Evolutionary conservation across 352 stramenopile species (phyloP).

Genomic region (Labyrinthula sp.): DNA sequence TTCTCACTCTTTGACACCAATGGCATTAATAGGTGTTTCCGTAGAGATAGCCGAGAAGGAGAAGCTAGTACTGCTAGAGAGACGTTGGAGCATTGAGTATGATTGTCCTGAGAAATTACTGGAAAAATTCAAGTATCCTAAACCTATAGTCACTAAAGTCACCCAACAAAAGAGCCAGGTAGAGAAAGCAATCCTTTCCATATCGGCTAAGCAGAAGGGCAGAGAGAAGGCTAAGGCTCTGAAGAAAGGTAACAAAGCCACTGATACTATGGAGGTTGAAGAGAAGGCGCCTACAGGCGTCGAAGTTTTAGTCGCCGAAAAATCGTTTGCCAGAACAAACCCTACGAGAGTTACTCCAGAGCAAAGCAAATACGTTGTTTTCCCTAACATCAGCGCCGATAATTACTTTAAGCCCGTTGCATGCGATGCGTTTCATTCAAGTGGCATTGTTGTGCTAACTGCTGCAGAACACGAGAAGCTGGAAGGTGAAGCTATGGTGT

Average conservation of each 20-base stretch:
- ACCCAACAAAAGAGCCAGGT: constrained; percentile 95
- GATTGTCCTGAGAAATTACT: constrained; percentile 76
- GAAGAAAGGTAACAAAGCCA: constrained; percentile 12
- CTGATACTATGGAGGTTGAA: constrained; percentile 20
- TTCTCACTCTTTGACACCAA: constrained; percentile 81
- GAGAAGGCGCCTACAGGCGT: neutral
- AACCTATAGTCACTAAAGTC: constrained; percentile 93
- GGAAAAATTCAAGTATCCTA: constrained; percentile 85
- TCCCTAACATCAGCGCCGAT: constrained; percentile 4
- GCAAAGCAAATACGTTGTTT: constrained; percentile 21
- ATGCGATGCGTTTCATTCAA: neutral
- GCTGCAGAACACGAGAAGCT: constrained; percentile 6
- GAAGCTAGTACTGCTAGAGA: constrained; percentile 54
- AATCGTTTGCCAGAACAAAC: constrained; percentile 19
- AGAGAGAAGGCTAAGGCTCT: constrained; percentile 38
- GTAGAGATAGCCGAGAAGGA: constrained; percentile 80
- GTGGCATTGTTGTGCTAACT: constrained; percentile 15
- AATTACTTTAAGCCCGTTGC: constrained; percentile 17
- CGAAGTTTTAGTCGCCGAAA: neutral
- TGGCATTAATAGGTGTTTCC: constrained; percentile 71
- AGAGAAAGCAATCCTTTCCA: constrained; percentile 84
- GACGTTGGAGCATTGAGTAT: constrained; percentile 71
- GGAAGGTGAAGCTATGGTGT: constrained; percentile 23
- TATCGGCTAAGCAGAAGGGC: constrained; percentile 82
- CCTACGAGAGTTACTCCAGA: constrained; percentile 12